phyloP scores from a whole-genome alignment of 202 grass and related monocot genomes.

The Carex arenaria region DNA sequence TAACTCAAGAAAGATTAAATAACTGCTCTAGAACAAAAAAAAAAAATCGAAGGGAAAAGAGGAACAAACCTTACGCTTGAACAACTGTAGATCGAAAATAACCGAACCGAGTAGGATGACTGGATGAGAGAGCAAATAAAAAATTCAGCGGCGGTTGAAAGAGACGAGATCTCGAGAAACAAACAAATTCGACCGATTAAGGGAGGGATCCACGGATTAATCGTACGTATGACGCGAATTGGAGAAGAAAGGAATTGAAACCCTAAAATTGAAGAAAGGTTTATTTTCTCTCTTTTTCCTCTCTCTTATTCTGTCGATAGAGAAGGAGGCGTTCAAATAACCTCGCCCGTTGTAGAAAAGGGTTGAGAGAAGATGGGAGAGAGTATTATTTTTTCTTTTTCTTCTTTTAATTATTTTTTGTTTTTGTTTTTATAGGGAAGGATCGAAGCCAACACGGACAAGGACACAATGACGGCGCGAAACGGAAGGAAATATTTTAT shows the following conservation, averaged over 20 bases:
- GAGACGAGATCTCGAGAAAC: slow-evolving; percentile 15
- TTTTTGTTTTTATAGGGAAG: slow-evolving; percentile 7
- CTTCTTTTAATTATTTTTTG: not conserved
- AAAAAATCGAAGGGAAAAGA: slow-evolving; percentile 28
- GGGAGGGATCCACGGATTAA: slow-evolving; percentile 18
- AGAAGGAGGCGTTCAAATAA: slow-evolving; percentile 65
- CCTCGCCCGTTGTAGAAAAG: slow-evolving; percentile 76
- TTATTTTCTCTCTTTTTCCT: slow-evolving; percentile 20
- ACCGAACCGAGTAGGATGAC: not conserved
- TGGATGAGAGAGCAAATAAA: slow-evolving; percentile 4
- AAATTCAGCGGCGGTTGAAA: slow-evolving; percentile 3
- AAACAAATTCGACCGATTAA: slow-evolving; percentile 26
- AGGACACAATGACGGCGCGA: slow-evolving; percentile 13
- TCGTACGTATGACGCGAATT: slow-evolving; percentile 41
- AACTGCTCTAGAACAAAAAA: slow-evolving; percentile 1
- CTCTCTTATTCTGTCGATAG: slow-evolving; percentile 19
- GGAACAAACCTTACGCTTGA: slow-evolving; percentile 37
- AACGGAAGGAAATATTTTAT: not conserved
- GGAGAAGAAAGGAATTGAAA: slow-evolving; percentile 39
- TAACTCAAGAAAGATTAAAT: slow-evolving; percentile 25
- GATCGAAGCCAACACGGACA: not conserved
- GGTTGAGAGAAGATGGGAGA: slow-evolving; percentile 24
- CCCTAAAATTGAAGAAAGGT: slow-evolving; percentile 65
- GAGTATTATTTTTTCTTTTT: not conserved
- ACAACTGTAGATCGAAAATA: slow-evolving; percentile 41